These are phyloP conservation scores for Solanum microdontum DNA, from an alignment of 257 asterid species.

Conservation along the genomic window DNA sequence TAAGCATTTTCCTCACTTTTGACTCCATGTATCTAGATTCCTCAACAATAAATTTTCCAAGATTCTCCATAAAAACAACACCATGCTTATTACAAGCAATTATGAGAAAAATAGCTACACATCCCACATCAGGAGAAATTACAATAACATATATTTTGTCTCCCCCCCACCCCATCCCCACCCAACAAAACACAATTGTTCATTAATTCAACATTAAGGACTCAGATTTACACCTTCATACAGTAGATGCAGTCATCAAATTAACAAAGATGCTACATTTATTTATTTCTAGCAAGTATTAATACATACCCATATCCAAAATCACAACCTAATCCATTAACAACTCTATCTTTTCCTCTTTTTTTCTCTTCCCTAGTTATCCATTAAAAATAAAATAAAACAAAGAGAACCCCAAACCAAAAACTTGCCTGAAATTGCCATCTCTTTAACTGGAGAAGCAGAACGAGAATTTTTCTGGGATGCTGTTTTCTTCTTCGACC, in stretches of 20 bases:
- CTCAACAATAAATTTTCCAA: not conserved
- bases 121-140: not conserved
- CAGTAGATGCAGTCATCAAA: not conserved
- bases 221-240: not conserved
- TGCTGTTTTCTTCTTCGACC: conserved; percentile 11
- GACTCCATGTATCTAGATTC: not conserved
- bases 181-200: not conserved
- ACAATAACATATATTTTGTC: not conserved
- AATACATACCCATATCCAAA: not conserved
- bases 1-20: not conserved
- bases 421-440: conserved; percentile 22
- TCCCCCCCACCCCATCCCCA: not conserved
- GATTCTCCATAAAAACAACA: not conserved
- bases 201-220: not conserved
- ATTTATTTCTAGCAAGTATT: not conserved
- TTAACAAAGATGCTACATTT: not conserved
- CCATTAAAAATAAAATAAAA: not conserved
- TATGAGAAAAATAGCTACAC: not conserved
- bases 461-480: not conserved
- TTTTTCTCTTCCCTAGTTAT: not conserved
- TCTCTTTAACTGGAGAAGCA: conserved; percentile 9
- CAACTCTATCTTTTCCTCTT: not conserved
- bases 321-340: not conserved
- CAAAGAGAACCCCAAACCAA: not conserved
- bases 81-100: not conserved